phyloP scores from a whole-genome alignment of 148 eudicot genomes.

The Simmondsia chinensis region DNA sequence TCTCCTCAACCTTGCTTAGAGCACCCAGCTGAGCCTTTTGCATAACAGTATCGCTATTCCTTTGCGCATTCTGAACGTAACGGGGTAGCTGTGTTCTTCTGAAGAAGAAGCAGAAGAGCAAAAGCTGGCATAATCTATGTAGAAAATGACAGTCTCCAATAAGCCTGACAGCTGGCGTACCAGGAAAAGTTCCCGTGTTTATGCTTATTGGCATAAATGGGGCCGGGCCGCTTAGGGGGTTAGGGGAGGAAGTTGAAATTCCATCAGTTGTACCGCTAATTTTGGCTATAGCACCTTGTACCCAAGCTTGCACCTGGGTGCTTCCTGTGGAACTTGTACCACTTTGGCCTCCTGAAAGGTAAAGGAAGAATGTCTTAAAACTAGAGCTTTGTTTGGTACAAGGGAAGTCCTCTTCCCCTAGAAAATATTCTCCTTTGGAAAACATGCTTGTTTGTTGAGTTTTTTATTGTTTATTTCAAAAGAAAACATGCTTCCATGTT shows the following conservation, averaged over 20 bases:
- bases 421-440: too few species aligned
- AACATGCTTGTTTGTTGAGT: too few species aligned
- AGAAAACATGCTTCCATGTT: too few species aligned
- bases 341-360: constrained; percentile 58
- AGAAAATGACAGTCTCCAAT: constrained; percentile 96
- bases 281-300: constrained; percentile 98
- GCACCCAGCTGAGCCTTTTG: constrained; percentile 59
- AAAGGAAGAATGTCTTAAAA: constrained; percentile 3
- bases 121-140: constrained; percentile 89
- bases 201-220: constrained; percentile 94
- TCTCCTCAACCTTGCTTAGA: constrained; percentile 68
- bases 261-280: constrained; percentile 87
- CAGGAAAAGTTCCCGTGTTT: constrained; percentile 96
- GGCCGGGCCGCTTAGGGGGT: constrained; percentile 63
- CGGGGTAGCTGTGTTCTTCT: constrained; percentile 73
- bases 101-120: constrained; percentile 90
- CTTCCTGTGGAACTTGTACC: constrained; percentile 82
- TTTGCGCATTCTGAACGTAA: constrained; percentile 49
- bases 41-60: constrained; percentile 45
- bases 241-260: constrained; percentile 57
- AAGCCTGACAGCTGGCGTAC: constrained; percentile 98
- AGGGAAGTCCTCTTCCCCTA: too few species aligned
- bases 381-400: too few species aligned
- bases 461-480: too few species aligned
- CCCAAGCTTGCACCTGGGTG: constrained; percentile 98